A percentile compares a stretch with the other conserved stretches of the same genome.
phyloP scores from a whole-genome alignment of 2,329 filamentous ascomycete species.

The Phialemoniopsis sp. region DNA sequence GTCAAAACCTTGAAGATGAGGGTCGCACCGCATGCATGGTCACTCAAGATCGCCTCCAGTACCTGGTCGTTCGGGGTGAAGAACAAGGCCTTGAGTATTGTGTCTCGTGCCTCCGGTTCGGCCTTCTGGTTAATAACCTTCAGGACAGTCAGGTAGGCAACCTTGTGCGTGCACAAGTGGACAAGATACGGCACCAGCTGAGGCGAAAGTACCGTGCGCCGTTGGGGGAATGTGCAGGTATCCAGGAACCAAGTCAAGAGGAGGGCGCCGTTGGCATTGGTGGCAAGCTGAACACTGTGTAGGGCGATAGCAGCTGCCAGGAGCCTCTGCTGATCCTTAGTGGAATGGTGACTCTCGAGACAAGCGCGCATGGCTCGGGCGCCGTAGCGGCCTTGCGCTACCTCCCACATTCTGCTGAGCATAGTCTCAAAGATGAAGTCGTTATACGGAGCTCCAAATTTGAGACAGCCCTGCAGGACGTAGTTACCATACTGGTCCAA shows the following conservation, averaged over 20 bases:
- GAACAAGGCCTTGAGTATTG: constrained; percentile 85
- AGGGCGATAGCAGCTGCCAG: constrained; percentile 92
- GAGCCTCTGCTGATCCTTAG: constrained; percentile 92
- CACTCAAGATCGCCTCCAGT: constrained; percentile 83
- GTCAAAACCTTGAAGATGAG: constrained; percentile 98
- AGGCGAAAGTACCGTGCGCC: constrained; percentile 87
- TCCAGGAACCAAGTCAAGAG: constrained; percentile 97
- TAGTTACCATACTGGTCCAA: constrained; percentile 98
- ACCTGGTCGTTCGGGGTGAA: constrained; percentile 84
- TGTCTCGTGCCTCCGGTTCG: constrained; percentile 87
- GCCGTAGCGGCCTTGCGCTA: constrained; percentile 89
- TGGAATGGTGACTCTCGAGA: constrained; percentile 90
- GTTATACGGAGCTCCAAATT: constrained; percentile 84
- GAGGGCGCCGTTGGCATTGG: constrained; percentile 91
- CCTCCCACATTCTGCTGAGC: constrained; percentile 90
- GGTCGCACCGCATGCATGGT: constrained; percentile 88
- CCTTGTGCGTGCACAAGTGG: constrained; percentile 96
- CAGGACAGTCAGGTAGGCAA: constrained; percentile 92
- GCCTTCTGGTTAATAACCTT: constrained; percentile 99
- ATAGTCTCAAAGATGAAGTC: constrained; percentile 98
- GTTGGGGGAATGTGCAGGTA: constrained; percentile 91
- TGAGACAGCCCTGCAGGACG: constrained; percentile 91
- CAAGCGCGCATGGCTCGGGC: constrained; percentile 95
- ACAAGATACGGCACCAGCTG: constrained; percentile 89
- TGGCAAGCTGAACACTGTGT: constrained; percentile 93